Evolutionary conservation across 2,329 filamentous ascomycete genomes (phyloP), one percentile per base, ranked within the genome.

Genomic region (Cadophora sp.): DNA sequence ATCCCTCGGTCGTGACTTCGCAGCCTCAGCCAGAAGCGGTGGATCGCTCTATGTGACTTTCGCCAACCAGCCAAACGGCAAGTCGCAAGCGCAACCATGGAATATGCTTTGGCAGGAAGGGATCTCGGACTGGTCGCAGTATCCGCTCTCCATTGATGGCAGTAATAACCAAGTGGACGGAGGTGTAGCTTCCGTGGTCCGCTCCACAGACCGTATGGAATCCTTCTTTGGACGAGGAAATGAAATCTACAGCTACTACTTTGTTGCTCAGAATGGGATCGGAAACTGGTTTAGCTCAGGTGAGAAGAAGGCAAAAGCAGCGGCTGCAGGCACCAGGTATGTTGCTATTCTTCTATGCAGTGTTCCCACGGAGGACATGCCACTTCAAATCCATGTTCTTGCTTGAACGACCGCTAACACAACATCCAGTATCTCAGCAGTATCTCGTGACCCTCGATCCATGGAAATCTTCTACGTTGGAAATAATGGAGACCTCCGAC

Each of bases 391-490:
- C 16, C 2, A 43, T 19, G n/a, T 48, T 48, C 7, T 7, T 2
- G 22, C 40, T 43, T 48, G 43, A 22, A 22, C 1, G 7, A 48
- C 19, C 4, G 6, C n/a, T 48, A 48, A 48, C 11, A 48, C 11
- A 11, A 4, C 19, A 8, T 9, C 3, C 16, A 55, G 51, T n/a
- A 31, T 55, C 14, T 19, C 51, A n/a, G 51, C 26, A 9, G 14
- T 16, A n/a, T 55, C 51, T 19, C 51, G 51, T 27, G 51, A 55
- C 8, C 26, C 51, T 19, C 27, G 51, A 55, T 55, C 51, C 14
- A 55, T 55, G 51, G 51, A 55, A 31, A 55, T 55, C 12, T 55
- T 55, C 27, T 55, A 55, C 27, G 51, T 55, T 11, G 51, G 51
- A 55, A 55, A 55, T 8, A 26, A 19, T n/a, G 51, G 51, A 31